phyloP scores from a whole-genome alignment of 163 green algal species.

The Botryococcus braunii region DNA sequence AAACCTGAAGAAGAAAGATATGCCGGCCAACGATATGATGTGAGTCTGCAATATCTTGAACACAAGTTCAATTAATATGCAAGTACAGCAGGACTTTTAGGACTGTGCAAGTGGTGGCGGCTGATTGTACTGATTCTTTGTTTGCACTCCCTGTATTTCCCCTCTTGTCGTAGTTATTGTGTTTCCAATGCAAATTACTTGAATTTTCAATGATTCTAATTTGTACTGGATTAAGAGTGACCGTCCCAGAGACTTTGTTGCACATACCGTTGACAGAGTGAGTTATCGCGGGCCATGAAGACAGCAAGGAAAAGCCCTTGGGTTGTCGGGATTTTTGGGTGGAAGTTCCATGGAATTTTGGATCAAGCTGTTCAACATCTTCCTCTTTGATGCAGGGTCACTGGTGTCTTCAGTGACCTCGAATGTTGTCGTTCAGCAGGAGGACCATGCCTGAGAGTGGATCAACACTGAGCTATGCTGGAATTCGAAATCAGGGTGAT shows the following conservation, averaged over 20 bases:
- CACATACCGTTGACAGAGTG: too few relatives aligned
- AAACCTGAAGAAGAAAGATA: conserved; percentile 56
- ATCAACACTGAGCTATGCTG: not conserved
- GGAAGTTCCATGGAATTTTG: too few relatives aligned
- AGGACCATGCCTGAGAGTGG: not conserved
- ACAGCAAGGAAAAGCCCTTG: too few relatives aligned
- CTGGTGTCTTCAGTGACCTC: not conserved
- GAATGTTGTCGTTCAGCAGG: not conserved
- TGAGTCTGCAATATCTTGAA: conserved; percentile 26
- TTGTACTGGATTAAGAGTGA: too few relatives aligned
- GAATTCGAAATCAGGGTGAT: not conserved
- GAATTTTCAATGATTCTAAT: not conserved
- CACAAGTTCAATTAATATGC: not conserved
- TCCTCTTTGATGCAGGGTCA: too few relatives aligned
- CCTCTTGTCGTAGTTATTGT: not conserved
- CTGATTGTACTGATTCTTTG: not conserved
- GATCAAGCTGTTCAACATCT: too few relatives aligned
- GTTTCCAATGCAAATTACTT: not conserved
- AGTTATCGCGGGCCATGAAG: too few relatives aligned
- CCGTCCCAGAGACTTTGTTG: too few relatives aligned
- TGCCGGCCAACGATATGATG: conserved; percentile 47
- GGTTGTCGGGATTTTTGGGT: too few relatives aligned
- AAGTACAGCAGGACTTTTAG: not conserved
- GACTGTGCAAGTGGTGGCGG: not conserved
- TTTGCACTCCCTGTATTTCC: not conserved